A percentile compares a stretch with the other conserved stretches of the same genome.
Conservation (phyloP, 768 basidiomycete species). For the Hericium alpestre region DNA sequence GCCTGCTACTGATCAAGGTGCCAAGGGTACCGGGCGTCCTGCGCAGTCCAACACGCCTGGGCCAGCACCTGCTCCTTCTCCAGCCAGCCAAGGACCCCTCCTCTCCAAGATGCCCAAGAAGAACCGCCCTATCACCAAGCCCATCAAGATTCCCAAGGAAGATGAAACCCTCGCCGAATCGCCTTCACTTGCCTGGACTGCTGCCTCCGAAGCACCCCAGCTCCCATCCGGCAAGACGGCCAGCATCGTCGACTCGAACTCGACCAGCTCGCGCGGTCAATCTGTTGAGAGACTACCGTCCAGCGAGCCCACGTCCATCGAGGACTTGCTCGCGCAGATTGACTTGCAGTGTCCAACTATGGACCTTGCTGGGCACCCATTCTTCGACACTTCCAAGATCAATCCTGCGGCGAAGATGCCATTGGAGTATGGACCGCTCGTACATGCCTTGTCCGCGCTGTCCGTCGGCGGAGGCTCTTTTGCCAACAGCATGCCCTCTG, state of each 20-base stretch:
- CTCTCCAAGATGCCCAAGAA: constrained; percentile 81
- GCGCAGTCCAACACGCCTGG: constrained; percentile 11
- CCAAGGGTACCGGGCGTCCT: constrained; percentile 14
- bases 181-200: constrained; percentile 32
- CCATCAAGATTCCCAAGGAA: constrained; percentile 50
- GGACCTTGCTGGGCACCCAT: constrained; percentile 58
- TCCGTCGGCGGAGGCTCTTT: constrained; percentile 82
- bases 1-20: constrained; percentile 7
- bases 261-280: constrained; percentile 49
- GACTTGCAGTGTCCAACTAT: constrained; percentile 49
- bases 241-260: constrained; percentile 33
- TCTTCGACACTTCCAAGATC: constrained; percentile 65
- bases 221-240: constrained; percentile 22
- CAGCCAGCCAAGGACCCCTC: constrained; percentile 55
- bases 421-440: constrained; percentile 74
- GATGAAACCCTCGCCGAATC: constrained; percentile 35
- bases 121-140: constrained; percentile 53
- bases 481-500: constrained; percentile 72
- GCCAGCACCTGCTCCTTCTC: constrained; percentile 17
- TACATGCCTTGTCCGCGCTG: constrained; percentile 76
- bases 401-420: constrained; percentile 73
- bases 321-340: constrained; percentile 60
- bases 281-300: constrained; percentile 41
- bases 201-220: constrained; percentile 37
- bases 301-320: constrained; percentile 38